Evolutionary conservation across 306 rosid species (phyloP).

Genomic region (Hippophae tibetana): DNA sequence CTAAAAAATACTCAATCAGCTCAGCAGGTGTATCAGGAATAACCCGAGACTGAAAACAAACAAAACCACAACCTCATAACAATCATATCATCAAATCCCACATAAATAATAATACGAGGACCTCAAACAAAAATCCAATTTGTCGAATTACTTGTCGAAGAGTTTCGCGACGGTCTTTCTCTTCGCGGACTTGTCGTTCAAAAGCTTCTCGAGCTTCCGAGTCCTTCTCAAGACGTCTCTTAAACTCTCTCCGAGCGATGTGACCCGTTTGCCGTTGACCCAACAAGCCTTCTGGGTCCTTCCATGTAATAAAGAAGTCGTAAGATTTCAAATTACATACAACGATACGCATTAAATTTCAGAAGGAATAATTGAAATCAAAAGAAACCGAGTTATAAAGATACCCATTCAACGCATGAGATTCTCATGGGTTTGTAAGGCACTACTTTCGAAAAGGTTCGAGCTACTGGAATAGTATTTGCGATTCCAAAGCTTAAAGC

Average conservation of each 20-base stretch:
- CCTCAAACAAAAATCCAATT: slow-evolving; percentile 1
- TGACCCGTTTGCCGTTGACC: slow-evolving; percentile 65
- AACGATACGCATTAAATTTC: too few relatives aligned
- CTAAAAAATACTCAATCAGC: slow-evolving; percentile 64
- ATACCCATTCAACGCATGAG: too few relatives aligned
- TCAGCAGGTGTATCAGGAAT: slow-evolving; percentile 49
- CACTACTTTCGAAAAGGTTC: too few relatives aligned
- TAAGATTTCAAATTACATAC: too few relatives aligned
- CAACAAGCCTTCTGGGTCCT: slow-evolving; percentile 58
- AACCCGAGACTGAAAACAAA: slow-evolving; percentile 41
- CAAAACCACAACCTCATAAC: not conserved
- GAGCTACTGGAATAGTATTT: too few relatives aligned
- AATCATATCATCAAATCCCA: not conserved
- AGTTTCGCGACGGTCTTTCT: slow-evolving; percentile 64
- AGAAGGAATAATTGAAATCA: too few relatives aligned
- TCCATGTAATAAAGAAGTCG: too few relatives aligned
- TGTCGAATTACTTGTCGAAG: slow-evolving; percentile 42
- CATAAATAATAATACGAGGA: not conserved
- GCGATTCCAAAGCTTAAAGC: too few relatives aligned
- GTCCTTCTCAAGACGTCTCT: slow-evolving; percentile 60
- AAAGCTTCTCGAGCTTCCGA: slow-evolving; percentile 74
- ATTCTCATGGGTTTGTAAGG: too few relatives aligned
- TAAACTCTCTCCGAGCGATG: slow-evolving; percentile 58
- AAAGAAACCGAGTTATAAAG: too few relatives aligned
- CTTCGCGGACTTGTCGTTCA: slow-evolving; percentile 55